Percentiles rank a stretch among this genome's conserved stretches.
phyloP scores from a whole-genome alignment of 148 eudicot genomes.

The Dysphania ambrosioides region DNA sequence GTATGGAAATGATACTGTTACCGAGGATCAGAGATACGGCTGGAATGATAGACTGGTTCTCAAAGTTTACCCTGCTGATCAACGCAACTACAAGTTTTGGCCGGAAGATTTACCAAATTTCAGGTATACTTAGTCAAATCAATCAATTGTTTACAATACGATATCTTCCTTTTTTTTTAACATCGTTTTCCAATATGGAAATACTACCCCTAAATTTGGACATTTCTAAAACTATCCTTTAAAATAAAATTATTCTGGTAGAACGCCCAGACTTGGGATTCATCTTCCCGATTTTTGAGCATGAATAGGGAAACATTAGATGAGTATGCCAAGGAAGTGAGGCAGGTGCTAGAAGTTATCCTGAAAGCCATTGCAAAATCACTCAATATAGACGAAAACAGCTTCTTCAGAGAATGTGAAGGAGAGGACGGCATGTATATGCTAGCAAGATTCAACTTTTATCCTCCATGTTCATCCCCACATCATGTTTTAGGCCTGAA shows the following conservation, averaged over 20 bases:
- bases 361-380: conserved; percentile 42
- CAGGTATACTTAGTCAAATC: conserved; percentile 14
- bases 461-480: conserved; percentile 42
- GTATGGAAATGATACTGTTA: conserved; percentile 28
- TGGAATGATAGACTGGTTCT: conserved; percentile 35
- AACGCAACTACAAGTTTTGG: conserved; percentile 30
- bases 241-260: too few species aligned
- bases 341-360: conserved; percentile 19
- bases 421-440: conserved; percentile 8
- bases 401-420: conserved; percentile 30
- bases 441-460: conserved; percentile 39
- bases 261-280: background rate
- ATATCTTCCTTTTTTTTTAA: background rate
- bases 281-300: background rate
- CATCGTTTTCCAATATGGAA: background rate
- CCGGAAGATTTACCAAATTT: conserved; percentile 20
- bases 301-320: conserved; percentile 16
- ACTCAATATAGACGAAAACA: conserved; percentile 34
- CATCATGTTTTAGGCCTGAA: conserved; percentile 37
- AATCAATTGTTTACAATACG: background rate
- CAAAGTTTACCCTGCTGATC: conserved; percentile 22
- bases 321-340: background rate
- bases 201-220: background rate
- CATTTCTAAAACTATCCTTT: background rate
- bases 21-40: conserved; percentile 23